A percentile compares a stretch with the other conserved stretches of the same genome.
Conservation (phyloP, 1,284 basidiomycete genomes). For the Ceratobasidium sp. region DNA sequence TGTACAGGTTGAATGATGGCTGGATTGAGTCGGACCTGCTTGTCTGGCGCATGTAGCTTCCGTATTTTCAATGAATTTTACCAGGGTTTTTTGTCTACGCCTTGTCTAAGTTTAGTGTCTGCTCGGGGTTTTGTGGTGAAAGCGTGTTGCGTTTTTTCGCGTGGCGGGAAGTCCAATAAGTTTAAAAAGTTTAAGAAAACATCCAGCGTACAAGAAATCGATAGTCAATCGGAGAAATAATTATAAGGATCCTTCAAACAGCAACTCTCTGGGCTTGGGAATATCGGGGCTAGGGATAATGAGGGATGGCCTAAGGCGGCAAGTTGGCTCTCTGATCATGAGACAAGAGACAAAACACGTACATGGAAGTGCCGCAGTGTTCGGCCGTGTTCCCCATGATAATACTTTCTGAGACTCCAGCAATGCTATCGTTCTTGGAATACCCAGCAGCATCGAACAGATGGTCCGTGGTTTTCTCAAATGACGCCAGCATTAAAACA, state of each 20-base stretch:
- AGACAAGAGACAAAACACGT: slow-evolving; percentile 50
- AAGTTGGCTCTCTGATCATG: slow-evolving; percentile 18
- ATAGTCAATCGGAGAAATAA: slow-evolving; percentile 16
- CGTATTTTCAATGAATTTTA: slow-evolving; percentile 18
- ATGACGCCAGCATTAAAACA: slow-evolving; percentile 98
- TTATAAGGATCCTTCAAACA: slow-evolving; percentile 64
- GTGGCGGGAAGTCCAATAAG: background rate
- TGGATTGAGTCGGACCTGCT: background rate
- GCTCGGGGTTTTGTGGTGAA: background rate
- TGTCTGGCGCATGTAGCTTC: slow-evolving; percentile 6
- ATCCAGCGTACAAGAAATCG: slow-evolving; percentile 12
- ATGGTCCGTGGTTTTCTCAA: slow-evolving; percentile 99
- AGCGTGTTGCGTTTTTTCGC: background rate
- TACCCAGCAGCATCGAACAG: slow-evolving; percentile 97
- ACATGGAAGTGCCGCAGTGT: slow-evolving; percentile 94
- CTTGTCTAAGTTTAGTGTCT: background rate
- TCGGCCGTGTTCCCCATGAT: slow-evolving; percentile 99
- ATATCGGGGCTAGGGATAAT: slow-evolving; percentile 62
- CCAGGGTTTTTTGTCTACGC: background rate
- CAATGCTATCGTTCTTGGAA: slow-evolving; percentile 93
- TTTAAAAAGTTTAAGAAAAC: background rate
- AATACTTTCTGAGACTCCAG: slow-evolving; percentile 98
- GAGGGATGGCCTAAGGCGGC: slow-evolving; percentile 60
- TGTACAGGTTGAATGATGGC: background rate
- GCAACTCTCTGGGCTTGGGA: slow-evolving; percentile 60